phyloP scores from a whole-genome alignment of 805 yeast species.

The Yamadazyma scolyti region DNA sequence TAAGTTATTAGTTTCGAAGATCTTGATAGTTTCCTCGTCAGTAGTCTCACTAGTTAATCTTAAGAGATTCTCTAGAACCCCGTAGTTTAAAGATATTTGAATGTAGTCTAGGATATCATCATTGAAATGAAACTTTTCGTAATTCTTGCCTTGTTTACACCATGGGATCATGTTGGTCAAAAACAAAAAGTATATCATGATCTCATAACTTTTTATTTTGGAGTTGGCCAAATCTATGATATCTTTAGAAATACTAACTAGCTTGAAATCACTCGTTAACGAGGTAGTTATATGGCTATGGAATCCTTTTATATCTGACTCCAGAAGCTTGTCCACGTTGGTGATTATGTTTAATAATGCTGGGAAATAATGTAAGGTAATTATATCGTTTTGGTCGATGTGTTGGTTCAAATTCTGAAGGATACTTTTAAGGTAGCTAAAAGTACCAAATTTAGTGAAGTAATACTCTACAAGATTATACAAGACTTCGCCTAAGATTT shows the following conservation, averaged over 20 bases:
- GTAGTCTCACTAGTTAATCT: slow-evolving; percentile 57
- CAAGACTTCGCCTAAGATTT: slow-evolving; percentile 62
- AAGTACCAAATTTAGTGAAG: slow-evolving; percentile 22
- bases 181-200: slow-evolving; percentile 46
- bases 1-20: slow-evolving; percentile 43
- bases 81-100: slow-evolving; percentile 54
- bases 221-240: slow-evolving; percentile 31
- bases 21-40: slow-evolving; percentile 28
- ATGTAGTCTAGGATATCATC: slow-evolving; percentile 57
- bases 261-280: slow-evolving; percentile 21
- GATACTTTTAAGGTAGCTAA: slow-evolving; percentile 34
- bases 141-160: slow-evolving; percentile 54
- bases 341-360: slow-evolving; percentile 47
- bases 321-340: slow-evolving; percentile 27
- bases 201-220: slow-evolving; percentile 31
- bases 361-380: slow-evolving; percentile 64
- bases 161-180: slow-evolving; percentile 59
- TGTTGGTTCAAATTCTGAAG: slow-evolving; percentile 41
- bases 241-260: slow-evolving; percentile 11
- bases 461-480: slow-evolving; percentile 46
- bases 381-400: slow-evolving; percentile 58
- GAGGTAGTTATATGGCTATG: slow-evolving; percentile 35
- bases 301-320: slow-evolving; percentile 23
- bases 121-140: slow-evolving; percentile 48
- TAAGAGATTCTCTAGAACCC: slow-evolving; percentile 68